phyloP scores from a whole-genome alignment of 2,329 filamentous ascomycete species.

The Alternaria novae-zelandiae region DNA sequence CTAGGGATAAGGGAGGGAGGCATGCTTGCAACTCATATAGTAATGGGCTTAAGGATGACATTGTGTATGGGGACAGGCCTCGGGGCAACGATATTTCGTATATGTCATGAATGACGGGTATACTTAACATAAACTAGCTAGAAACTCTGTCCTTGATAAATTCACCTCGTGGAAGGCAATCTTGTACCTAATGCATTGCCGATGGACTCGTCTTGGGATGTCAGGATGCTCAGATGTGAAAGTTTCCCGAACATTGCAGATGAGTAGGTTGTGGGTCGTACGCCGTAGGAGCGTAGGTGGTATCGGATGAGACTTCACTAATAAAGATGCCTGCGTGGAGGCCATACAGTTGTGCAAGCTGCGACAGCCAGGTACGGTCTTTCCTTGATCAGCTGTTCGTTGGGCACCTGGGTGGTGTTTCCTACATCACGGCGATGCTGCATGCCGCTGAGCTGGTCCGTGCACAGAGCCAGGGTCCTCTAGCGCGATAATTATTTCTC shows the following conservation, averaged over 20 bases:
- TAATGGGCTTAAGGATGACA: neutral
- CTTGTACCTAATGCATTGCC: too few relatives aligned
- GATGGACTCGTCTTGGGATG: too few relatives aligned
- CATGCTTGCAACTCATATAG: neutral
- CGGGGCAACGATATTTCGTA: neutral
- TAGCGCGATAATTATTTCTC: conserved; percentile 17
- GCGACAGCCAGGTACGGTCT: neutral
- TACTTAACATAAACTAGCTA: too few relatives aligned
- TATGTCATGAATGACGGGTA: neutral
- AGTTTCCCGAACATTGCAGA: neutral
- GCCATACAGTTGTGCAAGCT: rapidly evolving
- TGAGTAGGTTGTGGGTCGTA: neutral
- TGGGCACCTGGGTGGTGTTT: neutral
- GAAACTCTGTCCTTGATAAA: too few relatives aligned
- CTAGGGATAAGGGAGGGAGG: neutral
- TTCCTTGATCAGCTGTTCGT: neutral
- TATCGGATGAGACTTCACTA: too few relatives aligned
- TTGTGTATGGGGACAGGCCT: neutral
- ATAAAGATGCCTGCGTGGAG: too few relatives aligned
- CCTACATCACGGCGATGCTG: neutral
- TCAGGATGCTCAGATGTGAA: neutral
- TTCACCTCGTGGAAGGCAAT: too few relatives aligned
- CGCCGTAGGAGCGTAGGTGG: neutral
- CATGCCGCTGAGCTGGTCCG: neutral
- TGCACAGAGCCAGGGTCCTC: conserved; percentile 4